A percentile compares a stretch with the other conserved stretches of the same genome.
Conservation (phyloP, 441 rosid species). For the Monsonia emarginata region DNA sequence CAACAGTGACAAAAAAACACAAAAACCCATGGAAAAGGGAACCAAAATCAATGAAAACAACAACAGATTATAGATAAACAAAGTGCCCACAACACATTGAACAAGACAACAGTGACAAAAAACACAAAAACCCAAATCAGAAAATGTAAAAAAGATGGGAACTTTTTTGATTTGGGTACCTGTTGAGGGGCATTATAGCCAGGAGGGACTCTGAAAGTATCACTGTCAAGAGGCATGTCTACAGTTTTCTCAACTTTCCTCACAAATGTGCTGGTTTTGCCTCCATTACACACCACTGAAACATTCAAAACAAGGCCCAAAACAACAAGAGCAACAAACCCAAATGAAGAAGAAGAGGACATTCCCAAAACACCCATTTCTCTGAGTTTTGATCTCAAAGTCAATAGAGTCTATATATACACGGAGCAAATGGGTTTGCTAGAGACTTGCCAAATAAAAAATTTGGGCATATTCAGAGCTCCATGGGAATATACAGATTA, state of each 20-base stretch:
- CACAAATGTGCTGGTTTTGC: slow-evolving; percentile 52
- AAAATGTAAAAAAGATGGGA: background rate
- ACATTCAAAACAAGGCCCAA: slow-evolving; percentile 30
- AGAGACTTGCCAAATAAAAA: too few species aligned
- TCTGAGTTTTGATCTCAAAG: background rate
- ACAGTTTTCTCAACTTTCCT: slow-evolving; percentile 37
- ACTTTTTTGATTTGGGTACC: slow-evolving; percentile 25
- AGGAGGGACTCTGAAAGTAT: slow-evolving; percentile 55
- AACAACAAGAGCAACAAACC: slow-evolving; percentile 16
- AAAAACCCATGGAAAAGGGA: background rate
- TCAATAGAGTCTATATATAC: background rate
- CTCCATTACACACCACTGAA: slow-evolving; percentile 48
- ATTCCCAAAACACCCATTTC: slow-evolving; percentile 23
- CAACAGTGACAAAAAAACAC: background rate
- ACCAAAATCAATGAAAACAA: background rate
- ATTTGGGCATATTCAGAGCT: too few species aligned
- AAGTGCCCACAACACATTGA: background rate
- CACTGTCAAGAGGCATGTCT: slow-evolving; percentile 76
- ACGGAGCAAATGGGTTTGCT: too few species aligned
- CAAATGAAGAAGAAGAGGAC: slow-evolving; percentile 12
- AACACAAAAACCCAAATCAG: background rate
- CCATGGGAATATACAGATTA: too few species aligned
- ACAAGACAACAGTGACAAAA: too few species aligned
- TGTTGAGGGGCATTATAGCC: slow-evolving; percentile 91
- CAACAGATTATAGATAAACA: background rate